Percentiles rank a stretch among this genome's conserved stretches.
Evolutionary conservation across 1,284 basidiomycete species (phyloP).

Genomic region (Leccinum brunneo-olivaceum): DNA sequence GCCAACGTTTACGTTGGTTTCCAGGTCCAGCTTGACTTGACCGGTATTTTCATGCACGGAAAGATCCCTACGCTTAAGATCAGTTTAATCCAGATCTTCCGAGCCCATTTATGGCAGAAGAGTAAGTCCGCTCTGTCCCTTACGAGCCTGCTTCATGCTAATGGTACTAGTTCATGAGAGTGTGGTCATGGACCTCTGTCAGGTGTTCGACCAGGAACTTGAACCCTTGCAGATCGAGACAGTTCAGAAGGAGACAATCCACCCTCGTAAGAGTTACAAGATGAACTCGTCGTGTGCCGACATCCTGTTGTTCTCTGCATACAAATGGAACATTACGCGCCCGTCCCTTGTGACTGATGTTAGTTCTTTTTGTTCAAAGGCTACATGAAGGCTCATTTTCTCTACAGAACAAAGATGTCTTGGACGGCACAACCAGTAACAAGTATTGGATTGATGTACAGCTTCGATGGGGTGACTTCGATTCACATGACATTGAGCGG

Average conservation of each 20-base stretch:
- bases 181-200: constrained; percentile 97
- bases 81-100: constrained; percentile 99
- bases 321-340: constrained; percentile 98
- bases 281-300: constrained; percentile 99
- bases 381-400: constrained; percentile 4
- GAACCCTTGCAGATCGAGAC: constrained; percentile 99
- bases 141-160: constrained; percentile 7
- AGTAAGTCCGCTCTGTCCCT: constrained; percentile 43
- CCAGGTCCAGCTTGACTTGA: constrained; percentile 97
- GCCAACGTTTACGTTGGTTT: constrained; percentile 99
- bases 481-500: constrained; percentile 96
- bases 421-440: constrained; percentile 95
- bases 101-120: constrained; percentile 99
- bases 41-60: constrained; percentile 94
- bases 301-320: constrained; percentile 93
- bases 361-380: constrained; percentile 24
- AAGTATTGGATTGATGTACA: constrained; percentile 99
- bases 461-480: constrained; percentile 98
- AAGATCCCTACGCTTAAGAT: constrained; percentile 98
- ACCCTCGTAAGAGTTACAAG: constrained; percentile 99
- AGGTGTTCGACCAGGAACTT: constrained; percentile 98
- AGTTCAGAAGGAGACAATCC: constrained; percentile 99
- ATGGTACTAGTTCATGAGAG: constrained; percentile 64
- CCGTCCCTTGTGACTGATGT: constrained; percentile 95
- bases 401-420: constrained; percentile 79